Evolutionary conservation across 2,329 filamentous ascomycete genomes (phyloP), one percentile per base, ranked within the genome.

Genomic region (Ophiostoma fasciatum): DNA sequence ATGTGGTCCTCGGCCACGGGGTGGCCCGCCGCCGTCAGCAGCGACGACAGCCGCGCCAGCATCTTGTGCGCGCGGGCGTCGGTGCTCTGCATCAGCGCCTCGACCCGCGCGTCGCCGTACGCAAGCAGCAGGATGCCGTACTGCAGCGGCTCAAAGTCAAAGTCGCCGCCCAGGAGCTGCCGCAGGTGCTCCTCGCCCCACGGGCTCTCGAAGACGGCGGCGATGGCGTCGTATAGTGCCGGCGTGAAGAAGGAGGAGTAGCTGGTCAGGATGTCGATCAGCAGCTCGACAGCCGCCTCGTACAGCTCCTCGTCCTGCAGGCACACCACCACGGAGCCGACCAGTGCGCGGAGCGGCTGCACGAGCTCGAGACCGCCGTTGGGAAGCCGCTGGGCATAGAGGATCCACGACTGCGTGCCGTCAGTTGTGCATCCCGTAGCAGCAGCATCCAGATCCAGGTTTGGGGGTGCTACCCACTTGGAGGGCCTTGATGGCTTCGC

Each of bases 1-100:
- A 85, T 72, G 43, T 73, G 75, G 48, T 90, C 80, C 37, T 88
- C 81, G 4, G 69, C 69, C 2, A 77, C 74, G 1, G 79, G 71
- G 46, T 73, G 68, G 2, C 82, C 81, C 11, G 73, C 62, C 11
- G 74, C 69, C 15, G 66, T 66, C 18, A 87, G 61, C 5, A 90
- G 64, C 4, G 74, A 71, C 41, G 69, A 72, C n/a, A 82, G 60
- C 23, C 64, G 68, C 3, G 59, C 57, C 12, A 82, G 55, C 33
- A 80, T 61, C 21, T 60, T 59, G 37, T 66, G 61, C 10, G 62
- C 66, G 30, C 63, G 63, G n/a, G 59, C 51, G 20, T 70, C 61
- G 2, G 59, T 57, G 31, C 60, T 56, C 40, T 68, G 60, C 49
- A 76, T 71, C 12, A 83, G 56, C 31, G 68, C 61, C 39, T 71